These are phyloP conservation scores for Candida sanyaensis DNA, from an alignment of 1,139 yeast species.

Conservation along the genomic window DNA sequence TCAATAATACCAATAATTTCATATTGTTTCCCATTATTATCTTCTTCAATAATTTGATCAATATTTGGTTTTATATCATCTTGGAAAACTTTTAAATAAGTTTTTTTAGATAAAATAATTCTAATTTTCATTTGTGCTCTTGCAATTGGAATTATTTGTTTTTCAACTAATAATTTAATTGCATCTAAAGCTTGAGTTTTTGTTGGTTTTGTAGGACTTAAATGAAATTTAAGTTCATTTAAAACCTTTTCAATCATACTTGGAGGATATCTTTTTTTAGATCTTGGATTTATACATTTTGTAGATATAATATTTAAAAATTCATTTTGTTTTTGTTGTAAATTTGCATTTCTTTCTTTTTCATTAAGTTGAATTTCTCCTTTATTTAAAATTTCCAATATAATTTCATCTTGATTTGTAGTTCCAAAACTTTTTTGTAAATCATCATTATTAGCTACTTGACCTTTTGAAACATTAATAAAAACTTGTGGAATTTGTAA, in stretches of 20 bases:
- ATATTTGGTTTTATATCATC: constrained; percentile 54
- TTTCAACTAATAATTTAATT: constrained; percentile 70
- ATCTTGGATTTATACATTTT: constrained; percentile 87
- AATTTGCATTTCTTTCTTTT: constrained; percentile 81
- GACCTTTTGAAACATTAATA: constrained; percentile 90
- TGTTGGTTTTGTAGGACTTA: constrained; percentile 76
- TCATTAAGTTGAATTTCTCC: constrained; percentile 96
- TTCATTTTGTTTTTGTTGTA: constrained; percentile 78
- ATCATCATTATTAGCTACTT: constrained; percentile 88
- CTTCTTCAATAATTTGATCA: constrained; percentile 57
- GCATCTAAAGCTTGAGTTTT: constrained; percentile 93
- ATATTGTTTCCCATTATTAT: constrained; percentile 48
- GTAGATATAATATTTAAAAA: constrained; percentile 82
- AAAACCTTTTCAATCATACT: constrained; percentile 90
- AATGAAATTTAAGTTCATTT: constrained; percentile 76
- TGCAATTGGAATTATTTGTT: constrained; percentile 88
- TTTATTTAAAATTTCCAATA: constrained; percentile 76
- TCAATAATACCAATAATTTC: constrained; percentile 77
- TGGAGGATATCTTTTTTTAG: constrained; percentile 91
- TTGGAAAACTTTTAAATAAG: constrained; percentile 45
- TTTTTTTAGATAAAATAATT: constrained; percentile 52
- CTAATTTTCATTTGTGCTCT: constrained; percentile 92
- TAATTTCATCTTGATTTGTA: constrained; percentile 70
- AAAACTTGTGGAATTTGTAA: constrained; percentile 95
- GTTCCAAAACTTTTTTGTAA: constrained; percentile 73